Evolutionary conservation across 768 basidiomycete genomes (phyloP), one percentile per base, ranked within the genome.

Genomic region (Daedaleopsis nitida): DNA sequence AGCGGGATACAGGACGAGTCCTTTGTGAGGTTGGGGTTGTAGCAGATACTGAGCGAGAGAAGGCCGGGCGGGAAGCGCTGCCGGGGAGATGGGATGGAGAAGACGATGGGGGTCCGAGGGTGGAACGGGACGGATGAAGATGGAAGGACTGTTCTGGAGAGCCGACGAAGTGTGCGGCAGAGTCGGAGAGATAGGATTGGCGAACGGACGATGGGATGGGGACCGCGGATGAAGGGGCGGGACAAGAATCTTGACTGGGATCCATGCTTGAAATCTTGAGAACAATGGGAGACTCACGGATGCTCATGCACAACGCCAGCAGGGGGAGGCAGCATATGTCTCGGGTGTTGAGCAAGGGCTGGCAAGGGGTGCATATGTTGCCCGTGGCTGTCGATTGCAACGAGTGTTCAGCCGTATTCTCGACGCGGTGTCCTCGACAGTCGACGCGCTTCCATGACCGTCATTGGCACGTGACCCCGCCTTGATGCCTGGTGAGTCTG

Each of bases 1-100:
- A 45, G 17, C 60, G 53, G 10, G 64, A 54, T 3, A 59, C 39
- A 13, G 62, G 51, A 21, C 59, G 59, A 19, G 54, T 34, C 37
- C 52, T 51, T n/a, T 44, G 44, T 4, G 53, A 5, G 21, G 50
- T 37, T 10, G 60, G 24, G 11, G 50, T 32, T 14, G 58, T 38
- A 1, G 62, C 38, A 10, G 67, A 68, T 6, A 64, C 50, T 35
- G 57, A 65, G n/a, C 67, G 59, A 19, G 35, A 48, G 32, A 68
- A 51, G 21, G 39, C 49, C 14, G 62, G 67, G 24, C 64, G 51
- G 45, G n/a, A 55, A 19, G 9, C 43, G 14, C 19, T 35, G 47
- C n/a, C 49, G 38, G 47, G 47, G 47, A 49, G 47, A 49, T 2
- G 47, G 21, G n/a, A 42, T n/a, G n/a, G n/a, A n/a, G n/a, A n/a